phyloP scores from a whole-genome alignment of 192 early-diverging fungal species.

The Rhizophlyctis rosea region DNA sequence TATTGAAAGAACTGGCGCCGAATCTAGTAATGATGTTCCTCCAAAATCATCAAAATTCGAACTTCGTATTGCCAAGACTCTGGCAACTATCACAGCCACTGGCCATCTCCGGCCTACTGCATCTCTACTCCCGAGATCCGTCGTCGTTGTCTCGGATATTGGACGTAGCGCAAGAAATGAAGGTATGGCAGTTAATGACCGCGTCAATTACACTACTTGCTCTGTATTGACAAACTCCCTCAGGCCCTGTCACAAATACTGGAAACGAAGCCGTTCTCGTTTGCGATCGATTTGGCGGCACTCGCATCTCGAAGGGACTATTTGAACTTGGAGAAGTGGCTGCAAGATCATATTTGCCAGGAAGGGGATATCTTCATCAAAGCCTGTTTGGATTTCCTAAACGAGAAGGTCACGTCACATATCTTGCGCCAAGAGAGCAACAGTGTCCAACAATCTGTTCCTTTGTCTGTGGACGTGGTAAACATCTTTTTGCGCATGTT shows the following conservation, averaged over 20 bases:
- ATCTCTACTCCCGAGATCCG: conserved; percentile 71
- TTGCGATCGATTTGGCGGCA: conserved; percentile 77
- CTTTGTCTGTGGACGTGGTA: conserved; percentile 63
- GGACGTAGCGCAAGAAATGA: conserved; percentile 77
- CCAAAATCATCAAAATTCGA: conserved; percentile 56
- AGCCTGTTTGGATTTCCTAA: conserved; percentile 73
- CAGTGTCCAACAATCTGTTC: conserved; percentile 38
- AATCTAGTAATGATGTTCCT: conserved; percentile 64
- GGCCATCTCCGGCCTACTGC: conserved; percentile 62
- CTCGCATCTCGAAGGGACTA: conserved; percentile 75
- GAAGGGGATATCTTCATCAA: conserved; percentile 64
- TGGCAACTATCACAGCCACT: conserved; percentile 64
- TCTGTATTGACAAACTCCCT: background rate
- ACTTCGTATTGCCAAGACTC: conserved; percentile 65
- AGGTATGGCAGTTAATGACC: conserved; percentile 42
- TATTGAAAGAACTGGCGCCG: conserved; percentile 58
- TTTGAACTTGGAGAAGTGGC: conserved; percentile 82
- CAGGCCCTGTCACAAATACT: conserved; percentile 71
- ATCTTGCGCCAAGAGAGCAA: conserved; percentile 41
- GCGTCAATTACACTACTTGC: background rate
- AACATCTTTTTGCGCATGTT: conserved; percentile 67
- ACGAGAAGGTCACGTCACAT: conserved; percentile 57
- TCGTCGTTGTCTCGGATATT: conserved; percentile 60
- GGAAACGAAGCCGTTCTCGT: conserved; percentile 61
- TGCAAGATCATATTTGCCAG: conserved; percentile 65